Conservation (phyloP, 2,329 filamentous ascomycete species). For the Fusarium sublunatum region DNA sequence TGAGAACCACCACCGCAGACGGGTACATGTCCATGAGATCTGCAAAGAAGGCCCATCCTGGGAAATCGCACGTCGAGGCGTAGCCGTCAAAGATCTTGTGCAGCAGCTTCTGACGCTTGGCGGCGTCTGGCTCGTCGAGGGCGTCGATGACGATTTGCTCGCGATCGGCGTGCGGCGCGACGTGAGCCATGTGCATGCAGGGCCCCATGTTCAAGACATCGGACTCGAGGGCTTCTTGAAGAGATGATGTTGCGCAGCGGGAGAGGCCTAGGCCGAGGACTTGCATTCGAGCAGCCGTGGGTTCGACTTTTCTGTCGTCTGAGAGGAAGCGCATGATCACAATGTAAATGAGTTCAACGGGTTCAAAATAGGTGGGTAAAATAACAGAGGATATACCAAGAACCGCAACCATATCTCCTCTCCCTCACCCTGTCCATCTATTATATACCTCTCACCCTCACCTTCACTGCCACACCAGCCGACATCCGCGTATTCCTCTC, state of each 20-base stretch:
- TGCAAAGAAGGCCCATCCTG: constrained; percentile 46
- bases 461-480: no score
- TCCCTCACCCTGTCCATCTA: no score
- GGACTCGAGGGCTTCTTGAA: constrained; percentile 49
- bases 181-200: constrained; percentile 49
- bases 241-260: constrained; percentile 51
- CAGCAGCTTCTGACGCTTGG: constrained; percentile 46
- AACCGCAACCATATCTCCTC: not conserved
- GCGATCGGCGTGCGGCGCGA: constrained; percentile 40
- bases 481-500: no score
- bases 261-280: constrained; percentile 48
- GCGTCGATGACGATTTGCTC: constrained; percentile 44
- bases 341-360: not conserved
- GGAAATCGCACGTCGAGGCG: constrained; percentile 45
- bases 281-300: constrained; percentile 31
- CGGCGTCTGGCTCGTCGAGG: constrained; percentile 41
- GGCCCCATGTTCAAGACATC: constrained; percentile 42
- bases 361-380: no score
- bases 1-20: constrained; percentile 48
- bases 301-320: constrained; percentile 25
- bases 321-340: constrained; percentile 37
- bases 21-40: constrained; percentile 55
- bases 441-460: no score
- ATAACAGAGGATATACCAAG: not conserved
- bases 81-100: constrained; percentile 47